Conservation (phyloP, 2,329 filamentous ascomycete species). For the Sporothrix pallida region DNA sequence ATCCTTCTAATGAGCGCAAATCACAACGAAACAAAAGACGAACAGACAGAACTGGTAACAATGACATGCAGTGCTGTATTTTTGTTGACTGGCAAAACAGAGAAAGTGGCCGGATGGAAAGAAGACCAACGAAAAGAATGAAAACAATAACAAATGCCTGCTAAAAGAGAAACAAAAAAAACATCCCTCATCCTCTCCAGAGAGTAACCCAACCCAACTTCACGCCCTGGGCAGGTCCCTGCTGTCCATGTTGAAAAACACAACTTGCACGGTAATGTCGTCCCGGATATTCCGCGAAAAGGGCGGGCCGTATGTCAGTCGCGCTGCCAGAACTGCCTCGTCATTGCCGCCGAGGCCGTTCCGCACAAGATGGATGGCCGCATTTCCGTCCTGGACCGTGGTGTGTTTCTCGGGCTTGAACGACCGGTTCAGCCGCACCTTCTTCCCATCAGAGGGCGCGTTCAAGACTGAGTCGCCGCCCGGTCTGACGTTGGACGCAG, state of each 20-base stretch:
- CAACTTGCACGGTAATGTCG: slow-evolving; percentile 21
- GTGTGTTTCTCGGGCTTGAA: slow-evolving; percentile 37
- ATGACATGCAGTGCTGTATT: too few species aligned
- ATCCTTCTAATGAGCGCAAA: background rate
- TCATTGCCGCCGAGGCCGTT: slow-evolving; percentile 95
- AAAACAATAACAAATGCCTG: background rate
- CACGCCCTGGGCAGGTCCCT: background rate
- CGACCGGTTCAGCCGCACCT: background rate
- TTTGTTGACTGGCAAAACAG: too few species aligned
- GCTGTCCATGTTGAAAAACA: slow-evolving; percentile 18
- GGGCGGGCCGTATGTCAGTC: slow-evolving; percentile 88
- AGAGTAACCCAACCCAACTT: background rate
- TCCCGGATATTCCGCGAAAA: slow-evolving; percentile 83
- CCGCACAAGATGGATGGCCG: slow-evolving; percentile 90
- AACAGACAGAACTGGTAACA: background rate
- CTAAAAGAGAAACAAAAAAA: background rate
- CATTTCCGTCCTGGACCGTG: slow-evolving; percentile 96
- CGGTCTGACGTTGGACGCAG: slow-evolving; percentile 56
- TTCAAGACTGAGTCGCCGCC: slow-evolving; percentile 46
- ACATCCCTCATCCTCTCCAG: too few species aligned
- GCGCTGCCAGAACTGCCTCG: slow-evolving; percentile 89
- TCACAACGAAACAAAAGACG: background rate
- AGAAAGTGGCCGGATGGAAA: too few species aligned
- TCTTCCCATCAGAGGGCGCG: too few species aligned
- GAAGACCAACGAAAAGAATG: too few species aligned